Evolutionary conservation across 176 grass and related monocot genomes (phyloP).

Genomic region (Chloris gayana): DNA sequence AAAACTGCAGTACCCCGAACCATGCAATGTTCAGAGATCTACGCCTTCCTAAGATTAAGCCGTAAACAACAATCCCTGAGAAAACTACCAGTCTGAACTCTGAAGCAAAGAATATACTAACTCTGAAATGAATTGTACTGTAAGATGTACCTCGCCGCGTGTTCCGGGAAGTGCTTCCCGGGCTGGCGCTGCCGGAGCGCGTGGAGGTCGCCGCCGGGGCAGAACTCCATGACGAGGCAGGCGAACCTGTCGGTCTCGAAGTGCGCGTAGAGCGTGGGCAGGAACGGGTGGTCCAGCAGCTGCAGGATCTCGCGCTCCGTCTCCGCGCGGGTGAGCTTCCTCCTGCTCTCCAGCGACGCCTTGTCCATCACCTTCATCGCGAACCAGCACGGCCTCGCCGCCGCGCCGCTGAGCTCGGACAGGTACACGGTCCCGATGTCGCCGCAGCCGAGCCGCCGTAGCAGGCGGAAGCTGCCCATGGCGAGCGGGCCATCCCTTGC

Average conservation of each 20-base stretch:
- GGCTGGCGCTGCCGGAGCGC: constrained; percentile 77
- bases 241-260: constrained; percentile 73
- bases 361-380: constrained; percentile 78
- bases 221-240: constrained; percentile 98
- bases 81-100: background rate
- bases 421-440: constrained; percentile 70
- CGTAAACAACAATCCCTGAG: background rate
- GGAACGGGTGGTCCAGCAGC: constrained; percentile 74
- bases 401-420: constrained; percentile 41
- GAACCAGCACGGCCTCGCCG: constrained; percentile 48
- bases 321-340: constrained; percentile 64
- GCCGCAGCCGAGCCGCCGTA: constrained; percentile 61
- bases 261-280: constrained; percentile 65
- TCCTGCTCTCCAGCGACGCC: constrained; percentile 64
- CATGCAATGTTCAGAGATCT: background rate
- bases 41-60: background rate
- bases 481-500: constrained; percentile 43
- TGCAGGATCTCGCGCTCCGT: constrained; percentile 71
- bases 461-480: constrained; percentile 60
- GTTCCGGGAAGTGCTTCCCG: constrained; percentile 66
- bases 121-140: background rate
- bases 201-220: constrained; percentile 92
- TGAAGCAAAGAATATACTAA: background rate
- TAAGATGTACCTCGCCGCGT: constrained; percentile 52
- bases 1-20: background rate